These are phyloP conservation scores for Mortierella alpina DNA, from an alignment of 192 early-diverging fungal species.

Conservation along the genomic window DNA sequence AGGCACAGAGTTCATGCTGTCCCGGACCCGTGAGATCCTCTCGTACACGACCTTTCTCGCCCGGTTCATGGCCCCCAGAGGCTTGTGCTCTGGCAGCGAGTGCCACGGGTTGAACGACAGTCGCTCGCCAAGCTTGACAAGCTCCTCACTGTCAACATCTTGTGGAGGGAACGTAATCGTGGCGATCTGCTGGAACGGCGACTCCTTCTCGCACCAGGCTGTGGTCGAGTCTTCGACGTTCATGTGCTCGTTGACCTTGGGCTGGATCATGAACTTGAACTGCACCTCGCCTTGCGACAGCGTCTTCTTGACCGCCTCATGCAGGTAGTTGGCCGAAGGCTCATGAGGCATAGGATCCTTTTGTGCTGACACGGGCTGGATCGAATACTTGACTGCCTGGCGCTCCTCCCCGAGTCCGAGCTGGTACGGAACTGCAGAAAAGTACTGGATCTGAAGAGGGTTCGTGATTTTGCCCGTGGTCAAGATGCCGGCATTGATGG, in stretches of 20 bases:
- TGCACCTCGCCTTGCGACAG: constrained; percentile 6
- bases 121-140: constrained; percentile 25
- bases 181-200: constrained; percentile 30
- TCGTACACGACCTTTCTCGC: constrained; percentile 45
- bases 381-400: constrained; percentile 35
- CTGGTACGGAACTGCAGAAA: constrained; percentile 30
- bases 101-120: constrained; percentile 52
- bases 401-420: constrained; percentile 26
- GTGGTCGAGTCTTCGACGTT: constrained; percentile 42
- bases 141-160: constrained; percentile 12
- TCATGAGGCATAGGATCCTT: constrained; percentile 11
- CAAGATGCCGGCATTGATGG: constrained; percentile 6
- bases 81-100: constrained; percentile 21
- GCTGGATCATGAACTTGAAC: constrained; percentile 40
- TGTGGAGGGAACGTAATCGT: constrained; percentile 38
- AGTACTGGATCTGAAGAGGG: constrained; percentile 40
- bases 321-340: constrained; percentile 12
- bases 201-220: constrained; percentile 23
- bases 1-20: constrained; percentile 21
- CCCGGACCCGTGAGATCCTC: constrained; percentile 35
- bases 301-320: constrained; percentile 23
- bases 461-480: constrained; percentile 20
- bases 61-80: constrained; percentile 29
- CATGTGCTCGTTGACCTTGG: constrained; percentile 7
- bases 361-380: constrained; percentile 12